A percentile compares a stretch with the other conserved stretches of the same genome.
phyloP scores from a whole-genome alignment of 345 rosid genomes.

The Acer negundo region DNA sequence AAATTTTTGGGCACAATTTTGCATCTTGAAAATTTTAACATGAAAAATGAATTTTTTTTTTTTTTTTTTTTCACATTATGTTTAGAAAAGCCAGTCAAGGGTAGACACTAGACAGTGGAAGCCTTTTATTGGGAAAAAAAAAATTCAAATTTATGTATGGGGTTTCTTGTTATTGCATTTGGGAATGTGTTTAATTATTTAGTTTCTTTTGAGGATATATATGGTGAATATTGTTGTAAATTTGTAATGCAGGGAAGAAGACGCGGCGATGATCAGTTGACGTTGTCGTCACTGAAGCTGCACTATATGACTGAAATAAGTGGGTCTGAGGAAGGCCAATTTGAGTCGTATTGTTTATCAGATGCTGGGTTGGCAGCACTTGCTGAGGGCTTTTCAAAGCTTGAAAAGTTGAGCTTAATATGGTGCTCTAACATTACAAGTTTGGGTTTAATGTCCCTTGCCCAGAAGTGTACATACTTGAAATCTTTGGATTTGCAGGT shows the following conservation, averaged over 20 bases:
- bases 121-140: neutral
- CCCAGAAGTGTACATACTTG: slow-evolving; percentile 58
- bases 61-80: no score
- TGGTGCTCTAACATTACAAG: slow-evolving; percentile 86
- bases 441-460: slow-evolving; percentile 63
- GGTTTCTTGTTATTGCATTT: neutral
- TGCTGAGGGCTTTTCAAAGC: slow-evolving; percentile 64
- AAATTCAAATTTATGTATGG: neutral
- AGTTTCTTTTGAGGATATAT: no score
- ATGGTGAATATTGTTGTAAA: neutral
- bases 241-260: slow-evolving; percentile 53
- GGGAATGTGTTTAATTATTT: neutral
- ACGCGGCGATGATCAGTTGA: slow-evolving; percentile 26
- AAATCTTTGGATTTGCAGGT: slow-evolving; percentile 88
- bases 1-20: neutral
- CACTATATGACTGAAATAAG: slow-evolving; percentile 30
- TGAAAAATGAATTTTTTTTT: neutral
- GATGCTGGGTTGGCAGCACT: slow-evolving; percentile 70
- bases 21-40: neutral
- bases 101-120: neutral
- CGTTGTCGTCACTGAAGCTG: slow-evolving; percentile 35
- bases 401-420: slow-evolving; percentile 76
- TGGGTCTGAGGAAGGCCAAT: slow-evolving; percentile 30
- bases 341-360: slow-evolving; percentile 56
- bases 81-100: no score